phyloP scores from a whole-genome alignment of 768 basidiomycete genomes.

The Boletellus ananas region DNA sequence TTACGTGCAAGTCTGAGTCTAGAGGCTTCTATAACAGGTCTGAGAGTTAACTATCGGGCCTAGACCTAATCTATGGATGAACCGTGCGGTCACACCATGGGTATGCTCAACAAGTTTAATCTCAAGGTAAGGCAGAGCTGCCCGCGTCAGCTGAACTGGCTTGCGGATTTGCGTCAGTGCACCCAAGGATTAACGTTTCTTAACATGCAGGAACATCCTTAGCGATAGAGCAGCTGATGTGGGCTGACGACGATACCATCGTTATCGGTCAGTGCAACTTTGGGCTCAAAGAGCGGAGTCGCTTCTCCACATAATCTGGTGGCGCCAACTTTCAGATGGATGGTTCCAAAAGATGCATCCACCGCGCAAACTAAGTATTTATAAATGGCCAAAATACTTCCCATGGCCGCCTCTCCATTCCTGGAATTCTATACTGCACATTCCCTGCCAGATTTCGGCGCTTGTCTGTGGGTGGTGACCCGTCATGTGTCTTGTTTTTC shows the following conservation, averaged over 20 bases:
- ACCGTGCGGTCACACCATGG: neutral
- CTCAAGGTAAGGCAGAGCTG: conserved; percentile 6
- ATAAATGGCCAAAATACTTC: neutral
- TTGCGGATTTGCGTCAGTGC: neutral
- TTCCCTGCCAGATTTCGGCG: neutral
- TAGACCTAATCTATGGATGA: conserved; percentile 5
- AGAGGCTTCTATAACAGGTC: conserved; percentile 10
- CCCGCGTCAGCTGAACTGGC: conserved; percentile 2
- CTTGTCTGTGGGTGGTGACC: neutral
- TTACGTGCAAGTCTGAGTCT: conserved; percentile 8
- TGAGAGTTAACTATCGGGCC: neutral
- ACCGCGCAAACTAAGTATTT: neutral
- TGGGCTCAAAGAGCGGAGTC: neutral
- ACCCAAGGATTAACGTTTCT: neutral
- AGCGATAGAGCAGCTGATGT: neutral
- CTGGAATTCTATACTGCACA: neutral
- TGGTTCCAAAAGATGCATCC: neutral
- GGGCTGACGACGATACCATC: neutral
- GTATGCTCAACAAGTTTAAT: neutral
- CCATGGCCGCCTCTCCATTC: neutral
- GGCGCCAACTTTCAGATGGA: neutral
- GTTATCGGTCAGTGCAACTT: neutral
- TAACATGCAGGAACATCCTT: neutral
- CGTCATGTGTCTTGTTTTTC: conserved; percentile 6
- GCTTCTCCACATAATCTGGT: conserved; percentile 1